Base-by-base conservation (phyloP, 768 basidiomycete species). In the Porphyrellus cyaneotinctus region DNA sequence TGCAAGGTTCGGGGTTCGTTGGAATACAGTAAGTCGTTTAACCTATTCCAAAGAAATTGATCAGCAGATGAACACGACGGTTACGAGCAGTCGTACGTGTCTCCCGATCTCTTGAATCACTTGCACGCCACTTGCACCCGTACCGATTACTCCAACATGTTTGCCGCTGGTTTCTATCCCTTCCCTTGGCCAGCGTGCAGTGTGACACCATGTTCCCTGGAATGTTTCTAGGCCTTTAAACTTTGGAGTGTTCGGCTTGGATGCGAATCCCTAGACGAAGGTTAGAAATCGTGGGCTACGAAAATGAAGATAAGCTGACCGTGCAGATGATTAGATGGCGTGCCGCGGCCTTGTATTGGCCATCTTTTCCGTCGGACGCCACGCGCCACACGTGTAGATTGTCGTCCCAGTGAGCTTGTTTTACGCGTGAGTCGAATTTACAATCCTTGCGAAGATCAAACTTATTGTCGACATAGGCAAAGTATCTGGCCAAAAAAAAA, bases 41-140 rank as follows among this genome's bases (percentile, higher is more conserved):
- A 49, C 60, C 53, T 63, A 37, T 3, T 28, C 9, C 9, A 13
- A 7, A n/a, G 15, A 7, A 5, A 5, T 28, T 28, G 15, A 18
- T 48, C 8, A 53, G 28, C 23, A 4, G 15, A 11, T 30, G 6
- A 23, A 17, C 18, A 0, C 10, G 33, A 2, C 3, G 10, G 35
- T 12, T 4, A 13, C 14, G 45, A 10, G 5, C 9, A 6, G 37
- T 20, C 52, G 5, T 42, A 61, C 59, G 17, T 61, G 50, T 36
- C 0, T 23, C 11, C 56, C 60, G 9, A 62, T 49, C 14, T 52
- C 60, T 50, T 58, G 60, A n/a, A 44, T 52, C 3, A 47, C 38
- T 33, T 62, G 60, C 3, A 61, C 56, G 0, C 52, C 59, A n/a
- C 59, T 58, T 7, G 59, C 46, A 28, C 59, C 59, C 0, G 60